Evolutionary conservation across 2,329 filamentous ascomycete species (phyloP), one percentile per base, ranked within the genome.

Genomic region (Trichoderma simmonsii): DNA sequence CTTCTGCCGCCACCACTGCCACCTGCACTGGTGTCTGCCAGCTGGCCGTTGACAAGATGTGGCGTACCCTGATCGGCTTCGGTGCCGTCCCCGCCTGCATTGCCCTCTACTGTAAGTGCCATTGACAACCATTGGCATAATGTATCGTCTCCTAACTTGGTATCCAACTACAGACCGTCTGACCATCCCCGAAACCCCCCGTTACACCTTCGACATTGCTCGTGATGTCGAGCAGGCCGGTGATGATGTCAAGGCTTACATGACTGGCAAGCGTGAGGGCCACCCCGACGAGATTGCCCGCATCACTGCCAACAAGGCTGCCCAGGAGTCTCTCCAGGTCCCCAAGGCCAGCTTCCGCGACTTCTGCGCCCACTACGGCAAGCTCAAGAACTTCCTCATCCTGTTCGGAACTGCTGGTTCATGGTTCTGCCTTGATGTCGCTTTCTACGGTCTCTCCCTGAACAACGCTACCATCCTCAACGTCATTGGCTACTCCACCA

Each of bases 131-230:
- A 12, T 30, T 24, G 28, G 8, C 4, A 9, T 30, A 15, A 15
- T 28, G 7, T 4, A n/a, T 32, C 14, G 9, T 28, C 36, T 14
- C 15, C 68, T 59, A 54, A 60, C 48, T 15, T 7, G 11, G 3
- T 43, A 11, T n/a, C 28, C 18, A 39, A 56, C 36, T 34, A 21
- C 39, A 82, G 81, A 82, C 77, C 91, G 91, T 77, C 84, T 96
- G 4, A 96, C 93, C 67, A 95, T 97, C 75, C 93, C 93, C 28
- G 93, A 97, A 83, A 95, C 93, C 39, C 93, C 93, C 67, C 92
- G 93, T 32, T 97, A 96, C 83, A 96, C 93, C 32, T 95, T 96
- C 77, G 93, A 96, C 78, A 88, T 96, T 26, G 87, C 89, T 65
- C 90, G 89, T 57, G 92, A 96, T 77, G 86, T 93, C 51, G 88